phyloP scores from a whole-genome alignment of 2,329 filamentous ascomycete genomes.

The Coleophoma crateriformis region DNA sequence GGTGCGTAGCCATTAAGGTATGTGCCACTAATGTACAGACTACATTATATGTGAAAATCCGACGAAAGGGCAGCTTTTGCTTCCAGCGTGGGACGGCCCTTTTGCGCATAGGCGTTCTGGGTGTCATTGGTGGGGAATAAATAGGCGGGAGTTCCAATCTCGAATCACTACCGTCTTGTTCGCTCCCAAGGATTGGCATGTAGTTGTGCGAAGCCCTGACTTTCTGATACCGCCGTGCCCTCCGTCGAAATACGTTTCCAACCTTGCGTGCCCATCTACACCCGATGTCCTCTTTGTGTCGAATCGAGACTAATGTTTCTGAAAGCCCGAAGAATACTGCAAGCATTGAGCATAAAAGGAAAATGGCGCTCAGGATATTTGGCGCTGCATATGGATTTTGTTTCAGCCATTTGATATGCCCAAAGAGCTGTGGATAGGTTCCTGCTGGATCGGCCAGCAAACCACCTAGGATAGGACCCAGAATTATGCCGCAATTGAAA shows the following conservation, averaged over 20 bases:
- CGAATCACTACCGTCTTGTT: slow-evolving; percentile 3
- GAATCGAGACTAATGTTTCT: slow-evolving; percentile 28
- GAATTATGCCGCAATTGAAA: slow-evolving; percentile 49
- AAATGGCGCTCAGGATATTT: slow-evolving; percentile 28
- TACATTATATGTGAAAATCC: slow-evolving; percentile 25
- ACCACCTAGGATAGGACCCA: slow-evolving; percentile 27
- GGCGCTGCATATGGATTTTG: slow-evolving; percentile 37
- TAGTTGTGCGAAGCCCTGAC: slow-evolving; percentile 9
- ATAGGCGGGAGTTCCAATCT: slow-evolving; percentile 11
- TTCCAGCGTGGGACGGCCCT: slow-evolving; percentile 11
- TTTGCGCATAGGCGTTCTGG: background rate
- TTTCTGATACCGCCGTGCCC: background rate
- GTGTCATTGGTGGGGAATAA: slow-evolving; percentile 6
- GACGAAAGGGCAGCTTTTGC: slow-evolving; percentile 22
- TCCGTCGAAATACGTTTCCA: slow-evolving; percentile 7
- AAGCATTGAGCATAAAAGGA: slow-evolving; percentile 22
- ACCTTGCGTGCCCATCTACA: slow-evolving; percentile 12
- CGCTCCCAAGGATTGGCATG: slow-evolving; percentile 8
- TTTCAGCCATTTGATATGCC: slow-evolving; percentile 30
- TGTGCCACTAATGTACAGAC: slow-evolving; percentile 53
- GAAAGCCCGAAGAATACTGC: slow-evolving; percentile 28
- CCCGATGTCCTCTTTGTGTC: slow-evolving; percentile 22
- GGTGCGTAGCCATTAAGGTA: slow-evolving; percentile 65
- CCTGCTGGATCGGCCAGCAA: slow-evolving; percentile 34
- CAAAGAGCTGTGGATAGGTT: slow-evolving; percentile 30